phyloP scores from a whole-genome alignment of 1,284 basidiomycete species.

The Clitocybe nebularis region DNA sequence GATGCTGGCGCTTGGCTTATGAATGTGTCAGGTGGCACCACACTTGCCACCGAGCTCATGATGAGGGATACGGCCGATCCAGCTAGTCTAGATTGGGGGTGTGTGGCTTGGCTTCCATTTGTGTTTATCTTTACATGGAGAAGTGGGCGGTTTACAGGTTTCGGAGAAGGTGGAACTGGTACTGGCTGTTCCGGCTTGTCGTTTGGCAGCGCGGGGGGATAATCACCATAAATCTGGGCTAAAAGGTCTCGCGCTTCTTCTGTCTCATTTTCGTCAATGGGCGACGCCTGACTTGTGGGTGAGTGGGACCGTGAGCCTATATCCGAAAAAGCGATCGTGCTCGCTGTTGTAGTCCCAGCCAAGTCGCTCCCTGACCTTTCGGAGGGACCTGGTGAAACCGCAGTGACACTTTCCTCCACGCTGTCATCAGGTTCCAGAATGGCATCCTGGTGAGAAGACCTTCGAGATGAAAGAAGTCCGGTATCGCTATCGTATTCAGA shows the following conservation, averaged over 20 bases:
- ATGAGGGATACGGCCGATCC: constrained; percentile 22
- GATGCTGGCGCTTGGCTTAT: neutral
- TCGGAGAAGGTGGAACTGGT: constrained; percentile 1
- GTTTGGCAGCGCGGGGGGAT: constrained; percentile 6
- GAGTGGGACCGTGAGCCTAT: constrained; percentile 16
- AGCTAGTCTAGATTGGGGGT: constrained; percentile 14
- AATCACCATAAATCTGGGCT: constrained; percentile 16
- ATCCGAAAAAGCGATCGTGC: constrained; percentile 4
- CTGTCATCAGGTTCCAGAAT: constrained; percentile 9
- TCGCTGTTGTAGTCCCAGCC: constrained; percentile 11
- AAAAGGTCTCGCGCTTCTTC: constrained; percentile 16
- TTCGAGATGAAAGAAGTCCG: constrained; percentile 9
- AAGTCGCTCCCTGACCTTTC: constrained; percentile 8
- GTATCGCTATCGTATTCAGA: constrained; percentile 17
- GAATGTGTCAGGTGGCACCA: constrained; percentile 4
- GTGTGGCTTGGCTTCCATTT: neutral
- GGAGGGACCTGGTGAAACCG: constrained; percentile 5
- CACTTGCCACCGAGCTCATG: constrained; percentile 16
- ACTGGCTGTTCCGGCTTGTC: neutral
- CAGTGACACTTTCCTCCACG: constrained; percentile 4
- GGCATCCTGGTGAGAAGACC: constrained; percentile 14
- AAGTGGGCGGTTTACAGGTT: constrained; percentile 8
- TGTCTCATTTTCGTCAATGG: constrained; percentile 12
- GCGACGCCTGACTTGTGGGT: constrained; percentile 8
- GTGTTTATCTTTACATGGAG: constrained; percentile 8